phyloP scores from a whole-genome alignment of 2,329 filamentous ascomycete species.

The Colletotrichum horii region DNA sequence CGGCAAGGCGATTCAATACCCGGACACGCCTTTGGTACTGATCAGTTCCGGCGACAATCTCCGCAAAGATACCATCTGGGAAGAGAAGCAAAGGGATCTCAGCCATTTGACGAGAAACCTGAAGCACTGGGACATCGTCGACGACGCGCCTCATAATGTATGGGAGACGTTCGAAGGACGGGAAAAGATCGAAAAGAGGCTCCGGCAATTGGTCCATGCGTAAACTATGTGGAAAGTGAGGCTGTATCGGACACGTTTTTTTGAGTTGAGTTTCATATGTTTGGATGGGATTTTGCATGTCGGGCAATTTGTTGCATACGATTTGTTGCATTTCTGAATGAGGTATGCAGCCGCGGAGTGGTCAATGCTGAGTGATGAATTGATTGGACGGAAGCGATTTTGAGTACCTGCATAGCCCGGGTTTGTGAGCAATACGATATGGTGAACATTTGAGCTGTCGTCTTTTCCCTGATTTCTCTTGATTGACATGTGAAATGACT shows the following conservation, averaged over 20 bases:
- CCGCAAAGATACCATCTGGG: slow-evolving; percentile 74
- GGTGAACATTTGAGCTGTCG: neutral
- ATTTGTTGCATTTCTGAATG: neutral
- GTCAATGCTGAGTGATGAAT: neutral
- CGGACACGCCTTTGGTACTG: slow-evolving; percentile 77
- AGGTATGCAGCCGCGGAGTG: neutral
- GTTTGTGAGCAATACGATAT: neutral
- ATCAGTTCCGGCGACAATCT: slow-evolving; percentile 82
- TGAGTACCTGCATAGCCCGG: neutral
- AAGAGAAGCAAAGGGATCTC: slow-evolving; percentile 82
- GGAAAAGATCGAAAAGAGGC: slow-evolving; percentile 76
- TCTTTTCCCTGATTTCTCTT: neutral
- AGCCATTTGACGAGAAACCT: slow-evolving; percentile 81
- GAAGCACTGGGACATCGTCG: slow-evolving; percentile 84
- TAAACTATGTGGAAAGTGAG: neutral
- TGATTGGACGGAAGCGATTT: neutral
- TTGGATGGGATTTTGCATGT: neutral
- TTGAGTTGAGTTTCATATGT: neutral
- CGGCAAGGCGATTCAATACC: slow-evolving; percentile 78
- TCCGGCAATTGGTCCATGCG: slow-evolving; percentile 68
- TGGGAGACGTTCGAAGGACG: slow-evolving; percentile 80
- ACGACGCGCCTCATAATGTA: slow-evolving; percentile 83
- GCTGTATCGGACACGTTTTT: neutral
- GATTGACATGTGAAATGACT: slow-evolving; percentile 1
- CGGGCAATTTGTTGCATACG: neutral